A percentile compares a stretch with the other conserved stretches of the same genome.
These are phyloP conservation scores for Secale cereale DNA, from an alignment of 176 grass and related monocot genomes.

Conservation along the genomic window DNA sequence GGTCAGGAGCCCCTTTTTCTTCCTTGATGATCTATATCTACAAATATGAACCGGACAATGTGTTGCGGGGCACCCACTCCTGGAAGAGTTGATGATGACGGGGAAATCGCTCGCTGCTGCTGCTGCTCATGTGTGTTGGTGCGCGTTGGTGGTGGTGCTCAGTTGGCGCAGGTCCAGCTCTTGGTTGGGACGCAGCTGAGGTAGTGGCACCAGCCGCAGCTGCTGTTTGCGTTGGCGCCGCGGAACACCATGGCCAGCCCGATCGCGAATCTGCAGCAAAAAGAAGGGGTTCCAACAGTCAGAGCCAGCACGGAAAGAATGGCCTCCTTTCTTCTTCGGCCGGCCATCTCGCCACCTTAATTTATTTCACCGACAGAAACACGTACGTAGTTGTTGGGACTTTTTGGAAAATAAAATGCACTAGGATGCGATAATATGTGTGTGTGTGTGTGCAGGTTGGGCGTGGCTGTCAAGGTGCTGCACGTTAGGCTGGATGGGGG, in stretches of 20 bases:
- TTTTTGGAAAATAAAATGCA: background rate
- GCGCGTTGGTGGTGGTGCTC: background rate
- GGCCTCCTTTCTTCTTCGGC: background rate
- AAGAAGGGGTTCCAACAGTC: background rate
- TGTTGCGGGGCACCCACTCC: background rate
- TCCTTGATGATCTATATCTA: slow-evolving; percentile 34
- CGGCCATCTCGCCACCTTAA: background rate
- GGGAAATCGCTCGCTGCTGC: background rate
- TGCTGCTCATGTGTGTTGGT: background rate
- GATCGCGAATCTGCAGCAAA: slow-evolving; percentile 50
- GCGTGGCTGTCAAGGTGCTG: slow-evolving; percentile 14
- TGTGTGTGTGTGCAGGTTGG: background rate
- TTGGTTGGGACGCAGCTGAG: slow-evolving; percentile 86
- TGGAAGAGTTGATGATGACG: background rate
- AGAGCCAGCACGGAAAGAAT: slow-evolving; percentile 28
- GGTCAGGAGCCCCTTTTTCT: background rate
- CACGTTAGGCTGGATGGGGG: background rate
- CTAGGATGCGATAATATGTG: background rate
- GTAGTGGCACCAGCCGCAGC: slow-evolving; percentile 87
- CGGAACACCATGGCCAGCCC: slow-evolving; percentile 75
- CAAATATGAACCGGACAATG: background rate
- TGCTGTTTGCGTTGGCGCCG: slow-evolving; percentile 79
- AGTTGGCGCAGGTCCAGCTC: slow-evolving; percentile 73
- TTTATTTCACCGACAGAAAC: slow-evolving; percentile 24
- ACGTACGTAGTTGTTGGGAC: background rate